Evolutionary conservation across 1,139 yeast species (phyloP).

Genomic region (Geotrichum citri-aurantii): DNA sequence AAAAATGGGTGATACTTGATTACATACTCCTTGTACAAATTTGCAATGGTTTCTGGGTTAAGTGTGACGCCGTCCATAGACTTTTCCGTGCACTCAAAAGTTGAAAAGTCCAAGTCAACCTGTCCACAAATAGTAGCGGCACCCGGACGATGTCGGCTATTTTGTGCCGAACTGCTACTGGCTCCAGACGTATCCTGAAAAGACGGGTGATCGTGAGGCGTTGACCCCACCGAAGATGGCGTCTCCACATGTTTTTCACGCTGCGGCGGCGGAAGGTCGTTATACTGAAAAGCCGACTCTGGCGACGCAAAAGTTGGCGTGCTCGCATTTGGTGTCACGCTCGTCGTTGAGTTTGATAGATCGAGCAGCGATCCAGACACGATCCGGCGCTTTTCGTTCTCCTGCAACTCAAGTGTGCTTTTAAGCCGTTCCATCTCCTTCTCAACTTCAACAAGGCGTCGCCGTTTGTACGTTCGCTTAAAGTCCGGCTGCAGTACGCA

Average conservation of each 20-base stretch:
- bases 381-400: constrained; percentile 21
- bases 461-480: constrained; percentile 79
- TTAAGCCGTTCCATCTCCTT: constrained; percentile 67
- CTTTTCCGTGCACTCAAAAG: constrained; percentile 51
- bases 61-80: constrained; percentile 61
- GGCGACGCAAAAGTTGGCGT: constrained; percentile 18
- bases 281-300: constrained; percentile 13
- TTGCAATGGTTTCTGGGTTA: constrained; percentile 53
- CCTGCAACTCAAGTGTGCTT: constrained; percentile 43
- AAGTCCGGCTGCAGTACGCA: constrained; percentile 77
- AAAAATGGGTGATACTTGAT: constrained; percentile 71
- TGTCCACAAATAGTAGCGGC: constrained; percentile 4
- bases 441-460: constrained; percentile 73
- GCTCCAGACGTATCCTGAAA: constrained; percentile 5
- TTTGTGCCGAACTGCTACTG: constrained; percentile 3
- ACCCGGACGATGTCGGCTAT: constrained; percentile 9
- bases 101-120: constrained; percentile 13
- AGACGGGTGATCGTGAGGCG: not conserved
- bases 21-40: constrained; percentile 67
- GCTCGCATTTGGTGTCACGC: not conserved
- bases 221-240: constrained; percentile 9
- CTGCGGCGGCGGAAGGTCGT: constrained; percentile 9
- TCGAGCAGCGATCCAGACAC: constrained; percentile 20
- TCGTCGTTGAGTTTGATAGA: constrained; percentile 9
- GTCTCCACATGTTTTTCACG: constrained; percentile 3